Percentiles rank a stretch among this genome's conserved stretches.
These are phyloP conservation scores for Trametes elegans DNA, from an alignment of 768 basidiomycete species.

Conservation along the genomic window DNA sequence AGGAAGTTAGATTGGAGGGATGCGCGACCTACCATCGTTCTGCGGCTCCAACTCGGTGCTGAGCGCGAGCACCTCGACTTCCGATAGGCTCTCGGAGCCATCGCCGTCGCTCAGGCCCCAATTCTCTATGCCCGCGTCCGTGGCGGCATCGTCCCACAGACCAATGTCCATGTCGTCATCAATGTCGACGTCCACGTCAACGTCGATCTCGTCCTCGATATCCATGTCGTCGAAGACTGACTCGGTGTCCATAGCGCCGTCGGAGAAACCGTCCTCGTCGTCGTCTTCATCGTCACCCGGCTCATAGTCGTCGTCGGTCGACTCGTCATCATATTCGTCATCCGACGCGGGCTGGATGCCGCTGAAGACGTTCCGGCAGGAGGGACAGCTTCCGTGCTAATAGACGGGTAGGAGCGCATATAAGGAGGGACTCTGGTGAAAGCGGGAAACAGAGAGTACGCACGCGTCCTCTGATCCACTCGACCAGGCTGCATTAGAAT, in stretches of 20 bases:
- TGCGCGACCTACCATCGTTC: slow-evolving; percentile 3
- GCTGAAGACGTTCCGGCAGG: slow-evolving; percentile 60
- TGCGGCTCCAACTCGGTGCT: slow-evolving; percentile 11
- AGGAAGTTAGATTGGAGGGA: not conserved
- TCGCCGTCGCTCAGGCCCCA: slow-evolving; percentile 40
- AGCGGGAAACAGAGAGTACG: slow-evolving; percentile 22
- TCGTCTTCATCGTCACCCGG: slow-evolving; percentile 55
- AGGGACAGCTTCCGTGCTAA: slow-evolving; percentile 71
- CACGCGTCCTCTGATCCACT: slow-evolving; percentile 64
- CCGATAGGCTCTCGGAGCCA: slow-evolving; percentile 22
- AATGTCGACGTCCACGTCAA: slow-evolving; percentile 29
- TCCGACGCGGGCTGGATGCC: slow-evolving; percentile 48
- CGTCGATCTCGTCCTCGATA: slow-evolving; percentile 18
- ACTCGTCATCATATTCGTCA: slow-evolving; percentile 64
- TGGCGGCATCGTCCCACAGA: slow-evolving; percentile 22
- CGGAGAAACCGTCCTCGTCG: slow-evolving; percentile 42
- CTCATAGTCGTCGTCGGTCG: slow-evolving; percentile 66
- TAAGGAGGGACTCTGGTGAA: not conserved
- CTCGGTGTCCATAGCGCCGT: slow-evolving; percentile 37
- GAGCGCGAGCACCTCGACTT: slow-evolving; percentile 16
- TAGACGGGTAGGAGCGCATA: not conserved
- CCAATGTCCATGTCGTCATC: slow-evolving; percentile 2
- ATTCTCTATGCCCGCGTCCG: slow-evolving; percentile 32
- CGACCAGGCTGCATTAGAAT: slow-evolving; percentile 57
- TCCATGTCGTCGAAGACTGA: slow-evolving; percentile 44